Base-by-base conservation (phyloP, 805 yeast genomes). In the Myxozyma vanderwaltii region DNA sequence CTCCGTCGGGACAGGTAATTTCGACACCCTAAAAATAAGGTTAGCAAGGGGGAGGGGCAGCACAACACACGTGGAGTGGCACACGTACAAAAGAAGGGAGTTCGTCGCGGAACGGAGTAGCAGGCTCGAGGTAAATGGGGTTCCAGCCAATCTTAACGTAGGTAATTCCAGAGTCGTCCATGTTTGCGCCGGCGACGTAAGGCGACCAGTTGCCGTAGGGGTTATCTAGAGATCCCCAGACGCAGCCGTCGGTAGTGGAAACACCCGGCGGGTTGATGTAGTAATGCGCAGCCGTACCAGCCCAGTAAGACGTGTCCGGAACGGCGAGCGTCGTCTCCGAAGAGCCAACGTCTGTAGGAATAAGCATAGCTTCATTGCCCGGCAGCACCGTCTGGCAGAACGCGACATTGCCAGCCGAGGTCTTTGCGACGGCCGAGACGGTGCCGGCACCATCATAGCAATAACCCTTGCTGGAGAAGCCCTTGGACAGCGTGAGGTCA, bases 381-480 rank as follows among this genome's bases (percentile, higher is more conserved):
- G 97, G 97, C 58, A 91, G 79, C 5, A 91, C 96, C 7, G 96
- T 90, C 76, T 91, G 96, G 73, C 97, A 90, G 74, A 90, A 84
- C 6, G 96, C 91, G 64, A 89, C 91, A 4, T 75, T 61, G 43
- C 78, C 78, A 17, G 86, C 84, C 10, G 72, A 67, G 77, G 89
- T 89, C 57, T 77, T 69, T 2, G 82, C 88, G 33, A 72, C 67
- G n/a, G 89, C 85, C 17, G 92, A 82, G 13, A 48, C 51, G n/a
- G 43, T 35, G 36, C 89, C 92, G 64, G 82, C 81, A 56, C 96
- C 96, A 57, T 86, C 84, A 63, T 81, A 81, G 75, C 97, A 90
- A 76, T 83, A 86, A 39, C 74, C 82, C 56, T 79, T 78, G 64
- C 79, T 76, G 8, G 81, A 65, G 71, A 81, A 82, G 54, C 88